Evolutionary conservation across 1,284 basidiomycete genomes (phyloP).

Genomic region (Testicularia cyperi): DNA sequence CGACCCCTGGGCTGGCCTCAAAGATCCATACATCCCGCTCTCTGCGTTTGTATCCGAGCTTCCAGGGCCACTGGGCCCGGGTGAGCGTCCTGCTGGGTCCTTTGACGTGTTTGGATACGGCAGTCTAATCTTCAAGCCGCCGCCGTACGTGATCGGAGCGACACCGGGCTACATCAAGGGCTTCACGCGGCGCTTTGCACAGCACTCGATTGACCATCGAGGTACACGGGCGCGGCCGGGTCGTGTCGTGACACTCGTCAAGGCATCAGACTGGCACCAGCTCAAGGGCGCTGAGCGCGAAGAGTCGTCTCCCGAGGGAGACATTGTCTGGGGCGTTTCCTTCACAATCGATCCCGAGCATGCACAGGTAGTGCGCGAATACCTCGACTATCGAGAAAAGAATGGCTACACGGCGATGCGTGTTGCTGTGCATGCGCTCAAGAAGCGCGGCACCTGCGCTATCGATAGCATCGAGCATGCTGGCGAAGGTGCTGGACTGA

Average conservation of each 20-base stretch:
- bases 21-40: slow-evolving; percentile 24
- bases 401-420: slow-evolving; percentile 61
- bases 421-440: slow-evolving; percentile 29
- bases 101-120: slow-evolving; percentile 58
- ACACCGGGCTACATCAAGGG: slow-evolving; percentile 77
- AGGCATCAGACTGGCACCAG: slow-evolving; percentile 73
- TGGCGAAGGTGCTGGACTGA: too few relatives aligned
- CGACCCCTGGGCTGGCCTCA: slow-evolving; percentile 23
- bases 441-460: not conserved
- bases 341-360: slow-evolving; percentile 79
- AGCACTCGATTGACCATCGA: slow-evolving; percentile 79
- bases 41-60: slow-evolving; percentile 21
- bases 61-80: slow-evolving; percentile 16
- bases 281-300: slow-evolving; percentile 56
- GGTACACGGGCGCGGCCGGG: slow-evolving; percentile 63
- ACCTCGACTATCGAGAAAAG: slow-evolving; percentile 83
- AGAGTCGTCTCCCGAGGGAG: slow-evolving; percentile 44
- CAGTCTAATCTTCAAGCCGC: slow-evolving; percentile 58
- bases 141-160: slow-evolving; percentile 53
- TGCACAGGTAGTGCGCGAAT: slow-evolving; percentile 73
- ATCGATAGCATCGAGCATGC: not conserved
- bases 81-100: slow-evolving; percentile 39
- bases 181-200: slow-evolving; percentile 80
- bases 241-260: slow-evolving; percentile 82
- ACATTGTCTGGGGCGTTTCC: slow-evolving; percentile 78